Evolutionary conservation across 768 basidiomycete species (phyloP).

Genomic region (Dendrothele bispora): DNA sequence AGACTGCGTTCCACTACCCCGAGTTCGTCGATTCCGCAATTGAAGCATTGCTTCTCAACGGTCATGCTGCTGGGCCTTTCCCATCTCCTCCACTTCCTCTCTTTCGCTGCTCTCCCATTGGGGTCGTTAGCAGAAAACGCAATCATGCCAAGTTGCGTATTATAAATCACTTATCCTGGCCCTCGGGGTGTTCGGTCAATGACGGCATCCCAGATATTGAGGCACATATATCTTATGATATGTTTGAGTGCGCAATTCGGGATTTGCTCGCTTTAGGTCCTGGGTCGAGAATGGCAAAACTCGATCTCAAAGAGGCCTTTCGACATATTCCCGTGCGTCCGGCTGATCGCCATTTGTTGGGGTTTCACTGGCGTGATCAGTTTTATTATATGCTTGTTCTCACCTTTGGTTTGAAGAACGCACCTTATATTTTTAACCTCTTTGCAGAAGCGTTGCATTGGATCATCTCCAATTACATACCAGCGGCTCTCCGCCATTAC

Average conservation of each 20-base stretch:
- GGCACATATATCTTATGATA: no score
- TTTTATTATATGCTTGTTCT: slow-evolving; percentile 30
- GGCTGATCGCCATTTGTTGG: slow-evolving; percentile 30
- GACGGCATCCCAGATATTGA: slow-evolving; percentile 30
- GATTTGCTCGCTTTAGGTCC: slow-evolving; percentile 27
- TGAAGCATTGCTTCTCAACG: slow-evolving; percentile 4
- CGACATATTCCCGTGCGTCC: slow-evolving; percentile 30
- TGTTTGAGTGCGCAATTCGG: slow-evolving; percentile 20
- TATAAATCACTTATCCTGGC: slow-evolving; percentile 31
- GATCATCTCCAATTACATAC: slow-evolving; percentile 35
- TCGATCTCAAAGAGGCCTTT: slow-evolving; percentile 37
- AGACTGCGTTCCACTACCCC: slow-evolving; percentile 18
- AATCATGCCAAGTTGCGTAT: slow-evolving; percentile 17
- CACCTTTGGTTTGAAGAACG: slow-evolving; percentile 28
- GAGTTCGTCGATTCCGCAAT: slow-evolving; percentile 7
- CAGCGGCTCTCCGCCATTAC: slow-evolving; percentile 27
- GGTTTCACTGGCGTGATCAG: slow-evolving; percentile 25
- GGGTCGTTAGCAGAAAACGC: slow-evolving; percentile 18
- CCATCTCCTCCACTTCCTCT: slow-evolving; percentile 10
- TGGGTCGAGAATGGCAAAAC: no score
- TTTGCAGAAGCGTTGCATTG: slow-evolving; percentile 39
- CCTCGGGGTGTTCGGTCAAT: slow-evolving; percentile 22
- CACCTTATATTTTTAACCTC: slow-evolving; percentile 39
- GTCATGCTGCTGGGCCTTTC: slow-evolving; percentile 22
- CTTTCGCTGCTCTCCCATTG: slow-evolving; percentile 23